These are phyloP conservation scores for Polytrichum commune DNA, from an alignment of 225 moss, liverwort and hornwort species.

Conservation along the genomic window DNA sequence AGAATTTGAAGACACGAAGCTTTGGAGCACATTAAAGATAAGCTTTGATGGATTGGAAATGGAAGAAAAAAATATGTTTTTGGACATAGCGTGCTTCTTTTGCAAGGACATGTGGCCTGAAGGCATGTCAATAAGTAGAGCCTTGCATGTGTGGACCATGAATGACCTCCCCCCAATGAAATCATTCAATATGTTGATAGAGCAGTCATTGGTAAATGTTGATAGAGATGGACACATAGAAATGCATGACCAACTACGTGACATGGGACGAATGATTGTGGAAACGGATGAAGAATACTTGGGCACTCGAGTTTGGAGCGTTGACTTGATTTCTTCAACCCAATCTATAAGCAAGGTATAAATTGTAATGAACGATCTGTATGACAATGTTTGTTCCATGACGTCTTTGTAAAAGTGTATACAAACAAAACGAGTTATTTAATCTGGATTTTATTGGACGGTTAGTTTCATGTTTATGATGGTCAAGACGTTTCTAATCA, in stretches of 20 bases:
- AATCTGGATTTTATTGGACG: no score
- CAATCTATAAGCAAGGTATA: neutral
- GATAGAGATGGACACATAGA: neutral
- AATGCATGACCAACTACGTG: neutral
- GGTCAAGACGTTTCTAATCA: no score
- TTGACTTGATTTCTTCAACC: neutral
- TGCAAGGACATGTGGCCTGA: neutral
- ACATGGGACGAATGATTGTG: neutral
- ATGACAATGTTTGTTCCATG: no score
- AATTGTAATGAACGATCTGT: neutral
- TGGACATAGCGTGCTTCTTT: neutral
- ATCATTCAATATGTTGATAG: neutral
- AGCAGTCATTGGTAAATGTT: neutral
- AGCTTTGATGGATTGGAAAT: neutral
- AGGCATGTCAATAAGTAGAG: neutral
- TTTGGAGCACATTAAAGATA: neutral
- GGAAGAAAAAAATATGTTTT: neutral
- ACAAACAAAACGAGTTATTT: no score
- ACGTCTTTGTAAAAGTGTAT: no score
- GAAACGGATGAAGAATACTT: neutral
- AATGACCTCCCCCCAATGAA: neutral
- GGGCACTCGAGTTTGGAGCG: neutral
- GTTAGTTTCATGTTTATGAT: no score
- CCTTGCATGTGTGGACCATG: neutral
- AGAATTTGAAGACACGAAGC: neutral